Conservation (phyloP, 1,284 basidiomycete species). For the Tylopilus orsonianus region DNA sequence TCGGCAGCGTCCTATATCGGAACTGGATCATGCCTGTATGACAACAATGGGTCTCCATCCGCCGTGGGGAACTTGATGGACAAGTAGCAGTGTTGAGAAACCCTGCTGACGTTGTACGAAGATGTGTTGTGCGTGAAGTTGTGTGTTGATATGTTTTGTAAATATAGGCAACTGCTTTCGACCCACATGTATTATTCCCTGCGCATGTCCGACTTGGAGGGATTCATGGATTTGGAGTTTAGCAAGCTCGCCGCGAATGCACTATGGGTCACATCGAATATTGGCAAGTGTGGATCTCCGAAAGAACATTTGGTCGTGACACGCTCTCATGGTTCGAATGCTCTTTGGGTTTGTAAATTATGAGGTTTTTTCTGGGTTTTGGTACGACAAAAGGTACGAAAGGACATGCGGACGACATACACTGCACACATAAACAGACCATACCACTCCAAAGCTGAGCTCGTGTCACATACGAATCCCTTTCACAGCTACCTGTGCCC, state of each 20-base stretch:
- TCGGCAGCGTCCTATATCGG: slow-evolving; percentile 14
- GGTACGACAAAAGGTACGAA: slow-evolving; percentile 12
- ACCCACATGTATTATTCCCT: no score
- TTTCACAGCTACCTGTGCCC: neutral
- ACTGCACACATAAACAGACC: slow-evolving; percentile 10
- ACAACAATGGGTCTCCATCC: slow-evolving; percentile 24
- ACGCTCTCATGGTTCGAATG: no score
- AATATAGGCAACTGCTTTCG: no score
- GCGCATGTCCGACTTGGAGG: no score
- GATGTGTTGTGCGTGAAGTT: no score
- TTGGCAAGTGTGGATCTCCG: no score
- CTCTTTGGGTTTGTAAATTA: slow-evolving; percentile 4
- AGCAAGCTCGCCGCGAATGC: no score
- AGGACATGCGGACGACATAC: slow-evolving; percentile 10
- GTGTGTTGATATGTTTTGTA: no score
- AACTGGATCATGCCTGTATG: slow-evolving; percentile 33
- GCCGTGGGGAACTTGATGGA: slow-evolving; percentile 26
- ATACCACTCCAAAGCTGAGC: slow-evolving; percentile 11
- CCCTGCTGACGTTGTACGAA: no score
- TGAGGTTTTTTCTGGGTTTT: slow-evolving; percentile 19
- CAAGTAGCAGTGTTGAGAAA: neutral
- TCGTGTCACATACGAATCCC: slow-evolving; percentile 11
- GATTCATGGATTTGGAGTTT: no score
- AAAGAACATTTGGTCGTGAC: no score
- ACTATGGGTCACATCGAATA: no score